Evolutionary conservation across 305 asterid species (phyloP).

Genomic region (Fraxinus floribunda): DNA sequence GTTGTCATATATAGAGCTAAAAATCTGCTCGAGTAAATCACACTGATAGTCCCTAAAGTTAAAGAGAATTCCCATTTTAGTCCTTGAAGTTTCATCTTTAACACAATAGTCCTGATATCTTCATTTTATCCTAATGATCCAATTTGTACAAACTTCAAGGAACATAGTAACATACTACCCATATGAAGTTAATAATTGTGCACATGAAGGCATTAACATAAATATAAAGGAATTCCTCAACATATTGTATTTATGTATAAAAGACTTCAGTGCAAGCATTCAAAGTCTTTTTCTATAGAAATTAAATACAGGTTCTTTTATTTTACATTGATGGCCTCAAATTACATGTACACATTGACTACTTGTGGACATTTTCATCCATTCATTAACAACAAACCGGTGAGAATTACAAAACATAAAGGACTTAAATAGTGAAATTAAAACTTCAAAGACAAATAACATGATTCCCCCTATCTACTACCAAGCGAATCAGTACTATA

Average conservation of each 20-base stretch:
- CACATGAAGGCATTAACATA: neutral
- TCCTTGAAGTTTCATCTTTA: neutral
- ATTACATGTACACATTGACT: neutral
- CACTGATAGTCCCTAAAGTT: neutral
- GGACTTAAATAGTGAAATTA: neutral
- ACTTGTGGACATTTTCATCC: neutral
- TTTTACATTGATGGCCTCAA: neutral
- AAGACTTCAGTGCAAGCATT: neutral
- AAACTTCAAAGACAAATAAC: neutral
- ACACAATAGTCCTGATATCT: neutral
- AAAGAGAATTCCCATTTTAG: neutral
- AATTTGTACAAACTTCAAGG: neutral
- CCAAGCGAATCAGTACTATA: neutral
- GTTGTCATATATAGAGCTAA: neutral
- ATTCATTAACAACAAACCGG: neutral
- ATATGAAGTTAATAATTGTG: neutral
- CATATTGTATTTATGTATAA: neutral
- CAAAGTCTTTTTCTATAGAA: neutral
- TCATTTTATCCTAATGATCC: neutral
- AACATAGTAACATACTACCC: neutral
- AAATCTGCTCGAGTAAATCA: neutral
- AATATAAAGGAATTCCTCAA: neutral
- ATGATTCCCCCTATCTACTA: neutral
- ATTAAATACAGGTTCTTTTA: neutral
- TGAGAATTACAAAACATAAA: neutral